Conservation (phyloP, 148 eudicot species). For the Camellia lanceoleosa region DNA sequence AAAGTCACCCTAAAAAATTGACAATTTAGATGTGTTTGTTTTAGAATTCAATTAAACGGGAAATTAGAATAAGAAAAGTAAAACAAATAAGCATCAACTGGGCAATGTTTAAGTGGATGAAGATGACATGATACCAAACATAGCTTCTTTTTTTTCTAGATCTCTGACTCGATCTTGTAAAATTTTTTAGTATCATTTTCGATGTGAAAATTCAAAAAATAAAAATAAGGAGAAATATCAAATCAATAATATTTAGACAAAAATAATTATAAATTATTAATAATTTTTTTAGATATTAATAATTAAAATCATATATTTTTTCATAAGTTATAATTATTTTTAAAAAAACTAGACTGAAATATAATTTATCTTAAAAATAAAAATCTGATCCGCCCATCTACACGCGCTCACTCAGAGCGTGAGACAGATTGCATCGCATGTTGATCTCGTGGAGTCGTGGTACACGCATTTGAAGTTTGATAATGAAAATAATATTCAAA, state of each 20-base stretch:
- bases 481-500: too few relatives aligned
- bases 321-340: too few relatives aligned
- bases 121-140: background rate
- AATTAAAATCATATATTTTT: too few relatives aligned
- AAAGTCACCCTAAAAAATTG: too few relatives aligned
- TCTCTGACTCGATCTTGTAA: background rate
- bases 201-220: constrained; percentile 2
- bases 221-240: too few relatives aligned
- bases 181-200: background rate
- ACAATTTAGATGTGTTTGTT: too few relatives aligned
- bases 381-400: background rate
- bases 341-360: too few relatives aligned
- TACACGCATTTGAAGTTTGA: too few relatives aligned
- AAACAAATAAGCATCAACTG: background rate
- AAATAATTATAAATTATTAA: too few relatives aligned
- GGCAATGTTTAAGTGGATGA: background rate
- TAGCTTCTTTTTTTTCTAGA: background rate
- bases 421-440: background rate
- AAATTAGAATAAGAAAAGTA: background rate
- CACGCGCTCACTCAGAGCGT: background rate
- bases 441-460: background rate
- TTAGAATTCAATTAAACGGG: background rate
- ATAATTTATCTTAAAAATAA: too few relatives aligned
- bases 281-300: too few relatives aligned
- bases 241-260: too few relatives aligned